These are phyloP conservation scores for Agastache rugosa DNA, from an alignment of 257 asterid species.

Conservation along the genomic window DNA sequence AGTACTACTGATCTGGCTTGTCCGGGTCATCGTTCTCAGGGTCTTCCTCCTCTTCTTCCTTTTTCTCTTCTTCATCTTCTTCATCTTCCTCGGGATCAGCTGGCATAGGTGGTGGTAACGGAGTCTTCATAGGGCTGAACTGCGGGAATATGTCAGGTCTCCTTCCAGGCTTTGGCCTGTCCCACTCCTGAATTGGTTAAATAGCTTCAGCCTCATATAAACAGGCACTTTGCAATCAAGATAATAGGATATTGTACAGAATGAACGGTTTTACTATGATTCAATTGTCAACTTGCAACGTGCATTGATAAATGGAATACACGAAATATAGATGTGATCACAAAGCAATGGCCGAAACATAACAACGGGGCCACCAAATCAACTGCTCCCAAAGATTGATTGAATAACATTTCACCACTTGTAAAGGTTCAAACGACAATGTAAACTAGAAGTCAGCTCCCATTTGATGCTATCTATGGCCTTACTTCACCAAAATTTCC, in stretches of 20 bases:
- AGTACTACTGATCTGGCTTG: conserved; percentile 32
- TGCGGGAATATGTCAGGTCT: conserved; percentile 85
- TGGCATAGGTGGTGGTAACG: conserved; percentile 81
- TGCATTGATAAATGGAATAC: neutral
- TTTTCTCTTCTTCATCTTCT: conserved; percentile 67
- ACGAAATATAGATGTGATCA: neutral
- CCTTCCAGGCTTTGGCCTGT: conserved; percentile 73
- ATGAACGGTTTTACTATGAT: conserved; percentile 8
- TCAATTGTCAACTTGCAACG: neutral
- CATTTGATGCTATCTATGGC: neutral
- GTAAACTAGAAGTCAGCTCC: neutral
- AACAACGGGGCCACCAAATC: neutral
- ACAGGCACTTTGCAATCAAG: neutral
- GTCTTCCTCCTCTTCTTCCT: conserved; percentile 66
- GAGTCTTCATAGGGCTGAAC: conserved; percentile 95
- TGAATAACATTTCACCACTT: neutral
- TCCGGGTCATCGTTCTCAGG: conserved; percentile 53
- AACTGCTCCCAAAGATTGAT: neutral
- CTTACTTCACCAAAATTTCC: conserved; percentile 14
- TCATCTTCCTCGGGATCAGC: conserved; percentile 76
- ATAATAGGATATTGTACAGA: neutral
- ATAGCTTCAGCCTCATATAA: neutral
- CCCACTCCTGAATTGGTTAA: conserved; percentile 68
- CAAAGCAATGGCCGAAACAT: neutral
- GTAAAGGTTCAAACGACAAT: conserved; percentile 8